Evolutionary conservation across 2,329 filamentous ascomycete species (phyloP).

Genomic region (Didymella segeticola): DNA sequence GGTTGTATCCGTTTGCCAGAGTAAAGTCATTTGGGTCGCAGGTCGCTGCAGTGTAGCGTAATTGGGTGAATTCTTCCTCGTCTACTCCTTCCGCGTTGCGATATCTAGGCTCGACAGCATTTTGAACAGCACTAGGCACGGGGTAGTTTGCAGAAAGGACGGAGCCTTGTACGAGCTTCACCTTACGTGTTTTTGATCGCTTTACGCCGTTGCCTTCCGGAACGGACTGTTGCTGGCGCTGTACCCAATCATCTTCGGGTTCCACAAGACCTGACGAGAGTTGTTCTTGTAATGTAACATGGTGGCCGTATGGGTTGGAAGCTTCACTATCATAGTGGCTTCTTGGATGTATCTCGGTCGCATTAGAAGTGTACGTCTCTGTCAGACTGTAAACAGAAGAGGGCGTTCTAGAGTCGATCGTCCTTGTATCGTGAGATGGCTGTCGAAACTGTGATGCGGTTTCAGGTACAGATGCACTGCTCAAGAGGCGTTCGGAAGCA

Average conservation of each 20-base stretch:
- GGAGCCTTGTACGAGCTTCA: slow-evolving; percentile 96
- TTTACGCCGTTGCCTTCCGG: slow-evolving; percentile 69
- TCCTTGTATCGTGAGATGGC: not conserved
- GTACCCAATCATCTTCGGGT: slow-evolving; percentile 71
- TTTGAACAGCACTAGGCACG: slow-evolving; percentile 95
- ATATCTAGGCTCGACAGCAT: slow-evolving; percentile 93
- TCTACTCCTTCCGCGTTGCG: slow-evolving; percentile 85
- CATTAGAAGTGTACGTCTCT: slow-evolving; percentile 55
- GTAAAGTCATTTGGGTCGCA: slow-evolving; percentile 99
- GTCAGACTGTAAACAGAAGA: slow-evolving; percentile 52
- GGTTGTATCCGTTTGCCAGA: slow-evolving; percentile 97
- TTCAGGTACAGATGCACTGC: not conserved
- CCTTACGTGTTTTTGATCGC: slow-evolving; percentile 93
- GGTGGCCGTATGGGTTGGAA: slow-evolving; percentile 54
- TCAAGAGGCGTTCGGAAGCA: not conserved
- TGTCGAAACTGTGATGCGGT: no score
- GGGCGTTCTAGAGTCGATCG: not conserved
- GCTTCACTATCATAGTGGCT: not conserved
- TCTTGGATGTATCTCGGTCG: not conserved
- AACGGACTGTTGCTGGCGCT: slow-evolving; percentile 73
- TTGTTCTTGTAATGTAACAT: not conserved
- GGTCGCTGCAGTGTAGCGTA: slow-evolving; percentile 97
- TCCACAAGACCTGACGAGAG: not conserved
- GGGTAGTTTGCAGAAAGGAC: slow-evolving; percentile 97
- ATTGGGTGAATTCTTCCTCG: slow-evolving; percentile 96